Conservation (phyloP, 2,329 filamentous ascomycete genomes). For the Akanthomyces lecanii region DNA sequence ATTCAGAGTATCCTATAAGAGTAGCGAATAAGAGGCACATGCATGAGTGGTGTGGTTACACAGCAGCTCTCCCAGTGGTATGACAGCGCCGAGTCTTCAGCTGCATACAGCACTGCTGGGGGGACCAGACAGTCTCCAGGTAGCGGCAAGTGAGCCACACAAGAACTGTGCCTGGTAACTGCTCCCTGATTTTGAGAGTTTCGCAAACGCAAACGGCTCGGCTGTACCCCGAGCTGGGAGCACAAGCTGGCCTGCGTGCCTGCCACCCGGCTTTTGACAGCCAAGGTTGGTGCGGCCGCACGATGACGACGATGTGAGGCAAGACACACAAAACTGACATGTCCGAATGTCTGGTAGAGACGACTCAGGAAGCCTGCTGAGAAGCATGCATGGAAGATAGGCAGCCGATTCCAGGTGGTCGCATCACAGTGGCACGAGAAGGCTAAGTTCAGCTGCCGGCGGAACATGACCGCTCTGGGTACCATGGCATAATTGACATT, state of each 20-base stretch:
- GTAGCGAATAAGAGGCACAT: background rate
- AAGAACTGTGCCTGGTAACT: background rate
- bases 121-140: too few species aligned
- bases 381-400: background rate
- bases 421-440: slow-evolving; percentile 1
- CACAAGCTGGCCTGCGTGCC: background rate
- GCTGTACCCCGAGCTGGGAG: background rate
- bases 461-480: background rate
- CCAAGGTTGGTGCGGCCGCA: background rate
- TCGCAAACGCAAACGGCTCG: background rate
- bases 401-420: background rate
- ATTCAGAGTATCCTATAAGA: background rate
- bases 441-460: background rate
- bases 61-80: background rate
- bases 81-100: background rate
- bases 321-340: background rate
- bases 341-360: slow-evolving; percentile 1
- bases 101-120: background rate
- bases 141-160: background rate
- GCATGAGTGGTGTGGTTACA: background rate
- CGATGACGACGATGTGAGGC: background rate
- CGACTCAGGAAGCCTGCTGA: background rate
- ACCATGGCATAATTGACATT: background rate
- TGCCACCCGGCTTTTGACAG: background rate
- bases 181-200: background rate